A percentile compares a stretch with the other conserved stretches of the same genome.
Conservation (phyloP, 2,329 filamentous ascomycete genomes). For the Fusarium domesticum region DNA sequence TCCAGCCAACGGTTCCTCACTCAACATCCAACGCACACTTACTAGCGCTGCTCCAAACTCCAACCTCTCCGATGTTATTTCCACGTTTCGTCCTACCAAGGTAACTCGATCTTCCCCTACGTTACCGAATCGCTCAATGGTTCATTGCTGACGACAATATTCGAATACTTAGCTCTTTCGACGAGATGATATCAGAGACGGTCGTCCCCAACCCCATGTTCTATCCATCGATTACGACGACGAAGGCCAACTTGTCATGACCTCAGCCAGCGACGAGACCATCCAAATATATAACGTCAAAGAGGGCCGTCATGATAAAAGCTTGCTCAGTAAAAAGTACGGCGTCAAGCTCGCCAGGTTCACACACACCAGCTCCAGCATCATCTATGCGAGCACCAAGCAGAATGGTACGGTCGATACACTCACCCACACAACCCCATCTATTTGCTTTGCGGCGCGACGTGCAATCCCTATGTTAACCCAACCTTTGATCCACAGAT, state of each 20-base stretch:
- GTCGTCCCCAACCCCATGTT: constrained; percentile 58
- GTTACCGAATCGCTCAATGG: too few species aligned
- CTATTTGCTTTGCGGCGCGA: neutral
- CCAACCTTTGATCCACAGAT: constrained; percentile 44
- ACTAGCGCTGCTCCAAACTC: constrained; percentile 48
- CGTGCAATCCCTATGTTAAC: neutral
- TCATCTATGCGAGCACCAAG: constrained; percentile 95
- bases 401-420: constrained; percentile 64
- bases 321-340: constrained; percentile 92
- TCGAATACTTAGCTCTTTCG: constrained; percentile 58
- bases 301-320: constrained; percentile 86
- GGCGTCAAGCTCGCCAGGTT: constrained; percentile 92
- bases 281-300: constrained; percentile 94
- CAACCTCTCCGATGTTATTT: constrained; percentile 74
- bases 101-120: constrained; percentile 55
- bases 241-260: constrained; percentile 86
- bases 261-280: constrained; percentile 88
- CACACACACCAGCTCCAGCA: constrained; percentile 84
- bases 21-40: constrained; percentile 51
- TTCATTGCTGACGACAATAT: too few species aligned
- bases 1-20: constrained; percentile 40
- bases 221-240: constrained; percentile 97
- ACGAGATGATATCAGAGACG: constrained; percentile 54
- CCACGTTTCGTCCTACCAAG: constrained; percentile 75
- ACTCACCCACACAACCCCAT: constrained; percentile 1